Base-by-base conservation (phyloP, 129 eudicot genomes). In the Pittosporum tobira region DNA sequence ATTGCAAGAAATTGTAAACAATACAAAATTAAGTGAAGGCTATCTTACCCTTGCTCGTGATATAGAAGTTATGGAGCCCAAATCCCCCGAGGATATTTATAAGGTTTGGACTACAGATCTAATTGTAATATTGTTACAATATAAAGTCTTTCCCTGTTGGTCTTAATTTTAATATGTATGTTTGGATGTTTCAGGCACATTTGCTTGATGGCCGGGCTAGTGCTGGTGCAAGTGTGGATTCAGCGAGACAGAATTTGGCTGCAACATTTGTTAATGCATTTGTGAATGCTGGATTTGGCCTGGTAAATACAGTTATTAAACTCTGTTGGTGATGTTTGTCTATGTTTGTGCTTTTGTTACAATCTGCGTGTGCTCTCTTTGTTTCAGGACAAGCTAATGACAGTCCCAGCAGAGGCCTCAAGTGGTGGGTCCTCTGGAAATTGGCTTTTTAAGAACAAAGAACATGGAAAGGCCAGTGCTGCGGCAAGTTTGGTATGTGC, bases 261-360 rank as follows among this genome's bases (percentile, higher is more conserved):
- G 96, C 94, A 9, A 93, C 99, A 15, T 93, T 93, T 70, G 99
- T 93, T n/a, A 93, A 93, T 75, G 99, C 96, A 9, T 93, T 93
- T 71, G 99, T 93, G 54, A 93, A 93, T 87, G 99, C 99, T 62
- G 99, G 99, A n/a, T 93, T 93, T 71, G 96, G 96, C 57, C 96
- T 87, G 91, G 99, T 93, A 71, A 45, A 47, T 24, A 48, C 18
- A 10, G 13, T 67, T 21, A 26, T 34, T 26, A 22, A 3, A 13
- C 7, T 58, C 44, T 20, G 12, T 22, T 25, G 20, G 9, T 59
- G 19, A 13, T n/a, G 14, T 13, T 11, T 26, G 24, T 64, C 18
- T 16, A 43, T 43, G 45, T 5, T 5, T 48, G 9, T 16, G 12
- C 3, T 54, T 47, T 22, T n/a, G 15, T 29, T 56, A 36, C 28